phyloP scores from a whole-genome alignment of 805 yeast species.

The Lipomyces yamadae region DNA sequence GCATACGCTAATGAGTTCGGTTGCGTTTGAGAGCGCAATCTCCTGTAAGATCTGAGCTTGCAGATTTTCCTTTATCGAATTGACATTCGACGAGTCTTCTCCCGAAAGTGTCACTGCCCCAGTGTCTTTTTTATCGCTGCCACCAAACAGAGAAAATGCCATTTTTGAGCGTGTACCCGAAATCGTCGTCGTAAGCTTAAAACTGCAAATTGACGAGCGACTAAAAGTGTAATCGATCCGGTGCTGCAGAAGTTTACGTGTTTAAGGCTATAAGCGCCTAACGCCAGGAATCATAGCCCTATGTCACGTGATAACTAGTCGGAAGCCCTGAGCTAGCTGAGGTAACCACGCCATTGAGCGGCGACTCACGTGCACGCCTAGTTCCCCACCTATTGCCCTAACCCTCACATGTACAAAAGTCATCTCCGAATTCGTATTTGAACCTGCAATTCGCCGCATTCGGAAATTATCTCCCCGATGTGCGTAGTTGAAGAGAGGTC shows the following conservation, averaged over 20 bases:
- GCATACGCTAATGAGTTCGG: constrained; percentile 70
- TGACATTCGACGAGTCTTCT: constrained; percentile 23
- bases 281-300: neutral
- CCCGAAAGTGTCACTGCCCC: neutral
- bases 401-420: too few relatives aligned
- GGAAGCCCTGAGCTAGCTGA: too few relatives aligned
- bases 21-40: constrained; percentile 88
- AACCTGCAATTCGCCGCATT: too few relatives aligned
- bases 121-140: neutral
- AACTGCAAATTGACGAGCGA: too few relatives aligned
- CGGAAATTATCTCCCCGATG: too few relatives aligned
- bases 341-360: too few relatives aligned
- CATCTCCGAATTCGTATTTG: too few relatives aligned
- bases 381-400: too few relatives aligned
- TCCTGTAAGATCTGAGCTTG: constrained; percentile 78
- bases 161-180: constrained; percentile 7
- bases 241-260: neutral
- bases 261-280: neutral
- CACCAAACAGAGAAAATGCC: constrained; percentile 28
- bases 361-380: too few relatives aligned
- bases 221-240: too few relatives aligned
- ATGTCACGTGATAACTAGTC: too few relatives aligned
- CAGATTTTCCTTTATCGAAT: constrained; percentile 62
- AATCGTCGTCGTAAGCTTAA: neutral
- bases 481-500: too few relatives aligned